Evolutionary conservation across 129 eudicot genomes (phyloP), one percentile per base, ranked within the genome.

Genomic region (Escallonia herrerae): DNA sequence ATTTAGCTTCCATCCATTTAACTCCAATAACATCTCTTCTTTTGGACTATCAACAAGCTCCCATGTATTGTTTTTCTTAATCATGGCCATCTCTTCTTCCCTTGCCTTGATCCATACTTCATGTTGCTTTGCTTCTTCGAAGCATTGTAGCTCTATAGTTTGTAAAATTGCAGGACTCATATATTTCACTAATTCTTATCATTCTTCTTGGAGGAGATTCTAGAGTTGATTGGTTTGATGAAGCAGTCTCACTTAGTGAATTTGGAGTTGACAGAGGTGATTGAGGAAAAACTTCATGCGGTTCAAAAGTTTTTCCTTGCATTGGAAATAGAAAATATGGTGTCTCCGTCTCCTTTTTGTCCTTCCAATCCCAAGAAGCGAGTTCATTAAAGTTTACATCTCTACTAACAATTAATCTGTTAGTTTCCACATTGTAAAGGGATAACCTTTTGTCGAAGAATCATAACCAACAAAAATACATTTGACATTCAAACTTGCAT

Each of bases 351-450:
- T 22, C 33, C 0, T 41, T 2, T 10, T 60, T 60, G 6, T 41
- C 49, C 38, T 10, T 39, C 15, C 63, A 59, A 39, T 59, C 63
- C 45, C 45, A 59, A 4, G 14, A 13, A 22, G 13, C 49, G 2
- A 6, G 9, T 60, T 41, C 8, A 60, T 8, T 13, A 60, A 60
- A 60, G 2, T 11, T 4, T 3, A 60, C 64, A 60, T 60, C 64
- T 60, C 45, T 39, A 60, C 64, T 60, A 60, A 60, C 64, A 38
- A 41, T 42, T 15, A 60, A 41, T 40, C 40, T 57, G 40, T 57
- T 57, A 57, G 40, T 15, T n/a, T 14, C 39, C 9, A 57, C n/a
- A 57, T 57, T 15, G 15, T 57, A 57, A 57, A 57, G 61, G 4
- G 38, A 12, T 60, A 60, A 8, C 45, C 49, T 60, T 60, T 60